These are phyloP conservation scores for Adansonia digitata DNA, from an alignment of 345 rosid species.

Conservation along the genomic window DNA sequence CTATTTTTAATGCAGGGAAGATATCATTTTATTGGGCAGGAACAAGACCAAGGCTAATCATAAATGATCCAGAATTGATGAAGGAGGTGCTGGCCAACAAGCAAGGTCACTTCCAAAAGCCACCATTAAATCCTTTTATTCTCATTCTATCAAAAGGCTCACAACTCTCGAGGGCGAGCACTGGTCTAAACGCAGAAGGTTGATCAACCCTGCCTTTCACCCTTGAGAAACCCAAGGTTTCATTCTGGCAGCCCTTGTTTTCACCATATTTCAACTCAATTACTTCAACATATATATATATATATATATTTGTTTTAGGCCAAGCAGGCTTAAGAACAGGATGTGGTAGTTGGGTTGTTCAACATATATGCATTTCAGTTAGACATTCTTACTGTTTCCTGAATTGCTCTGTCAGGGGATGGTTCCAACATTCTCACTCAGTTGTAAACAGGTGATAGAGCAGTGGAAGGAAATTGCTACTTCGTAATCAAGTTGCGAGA, in stretches of 20 bases:
- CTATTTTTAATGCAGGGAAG: constrained; percentile 31
- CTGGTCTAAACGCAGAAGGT: constrained; percentile 41
- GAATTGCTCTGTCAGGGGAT: constrained; percentile 25
- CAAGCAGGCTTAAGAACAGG: background rate
- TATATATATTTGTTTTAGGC: background rate
- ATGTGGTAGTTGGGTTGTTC: too few relatives aligned
- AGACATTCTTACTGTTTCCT: background rate
- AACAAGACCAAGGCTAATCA: constrained; percentile 38
- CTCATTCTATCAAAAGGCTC: constrained; percentile 35
- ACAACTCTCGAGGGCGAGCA: constrained; percentile 37
- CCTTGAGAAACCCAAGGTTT: constrained; percentile 39
- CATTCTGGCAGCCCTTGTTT: background rate
- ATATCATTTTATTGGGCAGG: constrained; percentile 38
- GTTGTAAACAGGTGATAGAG: constrained; percentile 34
- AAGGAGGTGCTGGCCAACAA: constrained; percentile 40
- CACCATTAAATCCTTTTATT: constrained; percentile 29
- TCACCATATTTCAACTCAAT: background rate
- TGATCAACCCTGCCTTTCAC: constrained; percentile 48
- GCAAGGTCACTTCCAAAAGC: constrained; percentile 41
- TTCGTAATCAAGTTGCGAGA: constrained; percentile 25
- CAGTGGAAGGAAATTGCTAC: constrained; percentile 34
- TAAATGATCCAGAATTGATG: constrained; percentile 36
- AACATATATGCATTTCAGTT: too few relatives aligned
- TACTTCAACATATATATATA: background rate
- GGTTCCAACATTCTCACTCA: constrained; percentile 29